Conservation (phyloP, 495 filamentous ascomycete genomes). For the Penicillium goetzii region DNA sequence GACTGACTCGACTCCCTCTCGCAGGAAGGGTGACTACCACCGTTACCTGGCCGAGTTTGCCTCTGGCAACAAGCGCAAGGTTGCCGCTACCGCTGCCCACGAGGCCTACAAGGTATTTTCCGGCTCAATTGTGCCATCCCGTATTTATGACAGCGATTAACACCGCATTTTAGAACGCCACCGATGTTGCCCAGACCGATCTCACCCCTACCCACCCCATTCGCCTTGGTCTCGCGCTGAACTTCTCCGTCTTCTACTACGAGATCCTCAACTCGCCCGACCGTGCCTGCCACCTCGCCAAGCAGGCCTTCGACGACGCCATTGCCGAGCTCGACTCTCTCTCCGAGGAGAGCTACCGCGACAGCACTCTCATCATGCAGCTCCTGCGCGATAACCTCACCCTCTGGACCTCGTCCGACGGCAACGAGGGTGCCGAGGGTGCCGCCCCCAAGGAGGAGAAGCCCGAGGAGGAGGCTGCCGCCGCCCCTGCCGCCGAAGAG, state of each 20-base stretch:
- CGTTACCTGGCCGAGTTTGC: slow-evolving; percentile 99
- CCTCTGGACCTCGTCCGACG: slow-evolving; percentile 98
- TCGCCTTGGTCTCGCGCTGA: slow-evolving; percentile 95
- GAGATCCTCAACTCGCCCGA: slow-evolving; percentile 99
- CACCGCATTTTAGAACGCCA: slow-evolving; percentile 72
- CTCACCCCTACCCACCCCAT: slow-evolving; percentile 98
- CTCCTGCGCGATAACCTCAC: slow-evolving; percentile 98
- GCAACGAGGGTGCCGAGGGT: slow-evolving; percentile 70
- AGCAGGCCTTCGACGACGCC: slow-evolving; percentile 99
- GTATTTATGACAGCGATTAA: slow-evolving; percentile 17
- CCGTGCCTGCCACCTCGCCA: slow-evolving; percentile 97
- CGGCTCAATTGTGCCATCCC: not conserved
- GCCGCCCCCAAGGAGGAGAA: slow-evolving; percentile 65
- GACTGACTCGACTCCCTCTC: slow-evolving; percentile 22
- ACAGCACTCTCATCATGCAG: slow-evolving; percentile 99
- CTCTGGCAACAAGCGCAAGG: slow-evolving; percentile 98
- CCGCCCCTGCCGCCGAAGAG: slow-evolving; percentile 46
- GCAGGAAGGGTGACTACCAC: slow-evolving; percentile 99
- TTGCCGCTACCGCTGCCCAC: slow-evolving; percentile 91
- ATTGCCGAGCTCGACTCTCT: slow-evolving; percentile 99
- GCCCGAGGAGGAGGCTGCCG: slow-evolving; percentile 59
- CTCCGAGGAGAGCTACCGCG: slow-evolving; percentile 98
- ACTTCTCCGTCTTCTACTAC: slow-evolving; percentile 99
- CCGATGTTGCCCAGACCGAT: slow-evolving; percentile 96
- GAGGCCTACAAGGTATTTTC: slow-evolving; percentile 94